These are phyloP conservation scores for Mycosarcoma maydis DNA, from an alignment of 1,284 basidiomycete species.

Conservation along the genomic window DNA sequence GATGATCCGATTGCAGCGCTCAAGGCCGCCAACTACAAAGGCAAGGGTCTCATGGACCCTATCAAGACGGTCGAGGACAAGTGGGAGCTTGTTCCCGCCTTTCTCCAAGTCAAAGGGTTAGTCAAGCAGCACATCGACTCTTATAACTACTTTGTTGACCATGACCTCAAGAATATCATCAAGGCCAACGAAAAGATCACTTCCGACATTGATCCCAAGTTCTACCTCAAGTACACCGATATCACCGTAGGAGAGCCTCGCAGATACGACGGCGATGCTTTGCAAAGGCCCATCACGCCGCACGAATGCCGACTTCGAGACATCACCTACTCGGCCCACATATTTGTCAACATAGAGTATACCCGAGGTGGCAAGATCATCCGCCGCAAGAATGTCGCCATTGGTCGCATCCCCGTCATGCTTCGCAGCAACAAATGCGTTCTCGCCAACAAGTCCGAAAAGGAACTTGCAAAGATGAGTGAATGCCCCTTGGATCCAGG, in stretches of 20 bases:
- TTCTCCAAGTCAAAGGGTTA: constrained; percentile 65
- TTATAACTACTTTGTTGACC: constrained; percentile 99
- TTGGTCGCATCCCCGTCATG: constrained; percentile 97
- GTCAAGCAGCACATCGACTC: constrained; percentile 98
- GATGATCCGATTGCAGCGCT: constrained; percentile 51
- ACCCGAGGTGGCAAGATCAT: constrained; percentile 91
- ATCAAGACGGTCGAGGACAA: constrained; percentile 71
- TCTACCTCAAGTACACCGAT: constrained; percentile 96
- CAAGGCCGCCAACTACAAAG: constrained; percentile 56
- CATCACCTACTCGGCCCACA: constrained; percentile 92
- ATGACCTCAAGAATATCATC: constrained; percentile 81
- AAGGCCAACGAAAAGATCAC: constrained; percentile 65
- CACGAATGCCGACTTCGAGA: constrained; percentile 98
- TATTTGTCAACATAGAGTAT: constrained; percentile 95
- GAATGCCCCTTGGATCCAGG: constrained; percentile 99
- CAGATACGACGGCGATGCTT: constrained; percentile 78
- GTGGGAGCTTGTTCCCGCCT: constrained; percentile 66
- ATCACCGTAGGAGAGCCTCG: constrained; percentile 82
- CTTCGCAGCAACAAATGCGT: constrained; percentile 87
- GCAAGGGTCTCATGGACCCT: constrained; percentile 69
- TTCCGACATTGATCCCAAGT: constrained; percentile 97
- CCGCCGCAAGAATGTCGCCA: constrained; percentile 82
- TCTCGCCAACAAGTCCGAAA: constrained; percentile 79
- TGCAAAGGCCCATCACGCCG: constrained; percentile 87
- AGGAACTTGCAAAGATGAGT: constrained; percentile 87